These are phyloP conservation scores for Ophioceras dolichostomum DNA, from an alignment of 2,329 filamentous ascomycete genomes.

Conservation along the genomic window DNA sequence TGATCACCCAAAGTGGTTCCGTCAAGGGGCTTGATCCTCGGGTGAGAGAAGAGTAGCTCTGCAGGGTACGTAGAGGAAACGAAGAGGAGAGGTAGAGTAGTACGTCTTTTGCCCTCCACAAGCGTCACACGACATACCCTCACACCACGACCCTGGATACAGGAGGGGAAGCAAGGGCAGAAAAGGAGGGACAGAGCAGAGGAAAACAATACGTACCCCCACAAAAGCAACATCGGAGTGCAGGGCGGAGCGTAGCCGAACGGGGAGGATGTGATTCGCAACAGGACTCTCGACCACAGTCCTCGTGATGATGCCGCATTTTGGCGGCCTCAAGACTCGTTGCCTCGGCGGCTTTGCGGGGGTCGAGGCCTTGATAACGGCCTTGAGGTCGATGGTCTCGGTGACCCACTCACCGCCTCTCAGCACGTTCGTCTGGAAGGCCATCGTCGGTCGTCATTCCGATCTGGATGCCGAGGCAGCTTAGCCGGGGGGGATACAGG, in stretches of 20 bases:
- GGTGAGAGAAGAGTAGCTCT: no score
- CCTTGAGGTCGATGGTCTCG: slow-evolving; percentile 33
- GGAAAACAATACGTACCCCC: slow-evolving; percentile 58
- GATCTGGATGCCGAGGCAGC: slow-evolving; percentile 10
- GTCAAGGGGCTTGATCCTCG: no score
- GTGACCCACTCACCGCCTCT: slow-evolving; percentile 45
- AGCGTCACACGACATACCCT: no score
- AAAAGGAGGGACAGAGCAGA: no score
- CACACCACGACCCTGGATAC: no score
- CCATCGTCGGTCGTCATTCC: slow-evolving; percentile 19
- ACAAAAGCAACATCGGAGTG: slow-evolving; percentile 81
- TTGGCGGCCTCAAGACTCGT: slow-evolving; percentile 28
- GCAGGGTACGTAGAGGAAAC: no score
- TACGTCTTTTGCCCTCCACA: no score
- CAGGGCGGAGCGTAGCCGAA: slow-evolving; percentile 55
- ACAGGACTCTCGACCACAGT: slow-evolving; percentile 68
- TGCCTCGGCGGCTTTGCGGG: slow-evolving; percentile 17
- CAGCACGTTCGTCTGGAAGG: slow-evolving; percentile 42
- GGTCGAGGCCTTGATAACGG: slow-evolving; percentile 25
- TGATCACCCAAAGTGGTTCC: no score
- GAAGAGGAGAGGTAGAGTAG: background rate
- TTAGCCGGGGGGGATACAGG: background rate
- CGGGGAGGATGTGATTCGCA: slow-evolving; percentile 66
- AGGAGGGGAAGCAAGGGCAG: no score
- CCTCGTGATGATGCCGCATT: slow-evolving; percentile 62